Conservation (phyloP, 2,329 filamentous ascomycete genomes). For the Zasmidium angulare region DNA sequence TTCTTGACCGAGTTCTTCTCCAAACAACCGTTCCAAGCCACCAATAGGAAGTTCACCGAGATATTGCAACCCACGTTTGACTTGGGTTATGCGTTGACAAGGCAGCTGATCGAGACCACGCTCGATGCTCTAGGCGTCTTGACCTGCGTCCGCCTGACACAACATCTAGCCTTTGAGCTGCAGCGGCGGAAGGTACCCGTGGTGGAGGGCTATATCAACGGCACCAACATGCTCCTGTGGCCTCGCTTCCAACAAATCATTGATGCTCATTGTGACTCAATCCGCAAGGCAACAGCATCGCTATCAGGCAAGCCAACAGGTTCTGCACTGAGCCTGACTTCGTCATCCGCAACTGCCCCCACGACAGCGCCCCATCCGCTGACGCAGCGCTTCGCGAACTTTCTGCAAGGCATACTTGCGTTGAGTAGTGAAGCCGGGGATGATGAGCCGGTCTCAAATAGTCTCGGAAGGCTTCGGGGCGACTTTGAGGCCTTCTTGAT, state of each 20-base stretch:
- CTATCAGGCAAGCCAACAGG: slow-evolving; percentile 50
- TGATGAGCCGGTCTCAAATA: slow-evolving; percentile 86
- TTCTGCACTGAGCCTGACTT: slow-evolving; percentile 56
- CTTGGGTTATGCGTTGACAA: slow-evolving; percentile 76
- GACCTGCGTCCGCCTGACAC: slow-evolving; percentile 89
- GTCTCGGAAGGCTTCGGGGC: slow-evolving; percentile 70
- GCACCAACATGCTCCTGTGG: slow-evolving; percentile 93
- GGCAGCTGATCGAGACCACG: slow-evolving; percentile 70
- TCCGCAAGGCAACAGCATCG: slow-evolving; percentile 59
- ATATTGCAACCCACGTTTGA: slow-evolving; percentile 88
- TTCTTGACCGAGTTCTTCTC: slow-evolving; percentile 91
- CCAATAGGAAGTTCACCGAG: slow-evolving; percentile 79
- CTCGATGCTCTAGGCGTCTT: slow-evolving; percentile 84
- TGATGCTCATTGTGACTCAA: slow-evolving; percentile 86
- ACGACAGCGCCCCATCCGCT: slow-evolving; percentile 85
- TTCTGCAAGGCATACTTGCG: slow-evolving; percentile 78
- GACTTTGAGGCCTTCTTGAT: slow-evolving; percentile 83
- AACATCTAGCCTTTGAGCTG: slow-evolving; percentile 89
- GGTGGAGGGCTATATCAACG: slow-evolving; percentile 89
- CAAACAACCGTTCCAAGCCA: slow-evolving; percentile 70
- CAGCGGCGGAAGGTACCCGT: slow-evolving; percentile 88
- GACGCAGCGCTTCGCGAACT: slow-evolving; percentile 93
- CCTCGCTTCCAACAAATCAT: slow-evolving; percentile 92
- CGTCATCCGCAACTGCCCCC: slow-evolving; percentile 57
- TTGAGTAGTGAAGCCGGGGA: slow-evolving; percentile 90